Evolutionary conservation across 148 eudicot genomes (phyloP).

Genomic region (Suaeda aralocaspica): DNA sequence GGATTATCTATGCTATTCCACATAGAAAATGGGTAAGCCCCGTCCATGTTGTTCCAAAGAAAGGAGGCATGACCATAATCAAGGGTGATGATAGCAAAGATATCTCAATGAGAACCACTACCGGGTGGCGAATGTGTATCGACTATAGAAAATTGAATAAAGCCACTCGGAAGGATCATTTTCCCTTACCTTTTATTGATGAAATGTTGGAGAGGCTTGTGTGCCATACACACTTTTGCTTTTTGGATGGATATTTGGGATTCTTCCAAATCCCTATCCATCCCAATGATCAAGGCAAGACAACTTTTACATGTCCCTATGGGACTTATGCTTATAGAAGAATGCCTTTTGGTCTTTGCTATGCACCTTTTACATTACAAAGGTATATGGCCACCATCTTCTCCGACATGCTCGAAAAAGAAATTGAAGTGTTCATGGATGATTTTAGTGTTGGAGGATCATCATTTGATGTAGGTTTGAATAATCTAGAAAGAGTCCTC

Average conservation of each 20-base stretch:
- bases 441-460: background rate
- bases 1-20: background rate
- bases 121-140: background rate
- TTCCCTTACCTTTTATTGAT: background rate
- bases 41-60: background rate
- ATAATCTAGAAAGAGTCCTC: background rate
- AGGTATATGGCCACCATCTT: background rate
- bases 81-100: background rate
- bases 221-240: background rate
- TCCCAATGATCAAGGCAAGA: too few relatives aligned
- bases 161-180: background rate
- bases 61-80: background rate
- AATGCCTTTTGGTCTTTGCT: constrained; percentile 1
- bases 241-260: background rate
- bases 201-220: background rate
- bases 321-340: background rate
- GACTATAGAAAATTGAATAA: background rate
- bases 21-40: constrained; percentile 9
- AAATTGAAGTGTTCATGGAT: background rate
- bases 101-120: background rate
- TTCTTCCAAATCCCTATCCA: background rate
- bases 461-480: background rate
- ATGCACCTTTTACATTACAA: background rate
- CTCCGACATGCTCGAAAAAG: background rate
- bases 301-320: background rate